Base-by-base conservation (phyloP, 1,139 yeast species). In the Pichia sp. region DNA sequence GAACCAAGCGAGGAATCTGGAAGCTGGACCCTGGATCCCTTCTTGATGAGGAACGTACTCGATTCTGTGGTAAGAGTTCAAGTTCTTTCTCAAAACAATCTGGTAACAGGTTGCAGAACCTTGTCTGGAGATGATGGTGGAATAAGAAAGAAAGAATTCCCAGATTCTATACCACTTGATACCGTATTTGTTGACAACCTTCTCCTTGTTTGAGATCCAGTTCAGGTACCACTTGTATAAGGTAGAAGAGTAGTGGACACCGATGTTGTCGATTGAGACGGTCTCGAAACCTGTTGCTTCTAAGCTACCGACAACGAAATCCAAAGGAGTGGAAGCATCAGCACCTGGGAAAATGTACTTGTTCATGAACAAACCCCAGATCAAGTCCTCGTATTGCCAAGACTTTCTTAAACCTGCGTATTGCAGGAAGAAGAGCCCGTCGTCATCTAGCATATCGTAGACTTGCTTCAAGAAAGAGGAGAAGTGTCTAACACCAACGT, bases 291-390 rank as follows among this genome's bases (percentile, higher is more conserved):
- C 96, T 61, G 86, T 82, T 45, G 82, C 83, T 75, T 90, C 97
- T 69, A 90, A 81, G 63, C 82, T 77, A 60, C 85, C 81, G 59
- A 85, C 77, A 62, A 88, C 93, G 70, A 87, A 90, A 56, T 90
- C 89, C 66, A 90, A 80, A 51, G 97, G 97, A 55, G 97, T 90
- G 8, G 96, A 88, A 50, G 97, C 97, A 75, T 90, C 97, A 54
- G 97, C 97, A 74, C 97, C 97, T 49, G 97, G 97, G 90, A 90
- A 90, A 69, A 90, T 85, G 75, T 89, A 90, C 78, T 89, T 90
- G 82, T 90, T 90, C 97, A 90, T 90, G 73, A 90, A 90, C 70
- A 90, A 77, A 63, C 97, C 97, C 97, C 97, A 90, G 72, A 83
- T 78, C 67, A 90, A 80, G 71, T 90, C 97, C 76, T 90, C 97